phyloP scores from a whole-genome alignment of 768 basidiomycete genomes.

The Leccinellum rugosiceps region DNA sequence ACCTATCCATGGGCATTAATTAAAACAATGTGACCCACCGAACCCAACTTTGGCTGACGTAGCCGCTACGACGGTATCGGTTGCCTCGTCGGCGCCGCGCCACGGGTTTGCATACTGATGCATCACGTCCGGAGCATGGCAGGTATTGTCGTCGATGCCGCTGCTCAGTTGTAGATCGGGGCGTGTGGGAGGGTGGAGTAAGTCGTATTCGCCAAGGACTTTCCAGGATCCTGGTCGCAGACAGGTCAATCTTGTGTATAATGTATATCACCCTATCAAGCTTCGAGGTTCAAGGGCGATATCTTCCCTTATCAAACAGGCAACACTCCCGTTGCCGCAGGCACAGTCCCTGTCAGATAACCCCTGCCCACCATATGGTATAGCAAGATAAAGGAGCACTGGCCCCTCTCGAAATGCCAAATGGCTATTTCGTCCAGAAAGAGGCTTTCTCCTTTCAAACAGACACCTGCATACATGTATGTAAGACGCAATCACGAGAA shows the following conservation, averaged over 20 bases:
- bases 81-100: not conserved
- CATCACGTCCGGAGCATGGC: not conserved
- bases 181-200: not conserved
- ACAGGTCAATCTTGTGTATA: not conserved
- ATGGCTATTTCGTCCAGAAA: not conserved
- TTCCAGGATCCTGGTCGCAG: not conserved
- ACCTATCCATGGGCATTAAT: not conserved
- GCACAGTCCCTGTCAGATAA: not conserved
- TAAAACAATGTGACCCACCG: not conserved
- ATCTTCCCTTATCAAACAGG: not conserved
- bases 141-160: not conserved
- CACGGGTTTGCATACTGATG: not conserved
- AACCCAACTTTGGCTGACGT: not conserved
- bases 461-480: not conserved
- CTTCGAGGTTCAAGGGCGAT: not conserved
- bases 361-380: not conserved
- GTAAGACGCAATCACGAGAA: not conserved
- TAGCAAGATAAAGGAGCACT: not conserved
- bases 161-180: constrained; percentile 3
- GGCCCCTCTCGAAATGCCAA: not conserved
- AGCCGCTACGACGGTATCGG: not conserved
- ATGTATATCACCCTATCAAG: not conserved
- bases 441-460: not conserved
- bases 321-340: not conserved
- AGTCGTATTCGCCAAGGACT: not conserved